These are phyloP conservation scores for Apiotrichum veenhuisii DNA, from an alignment of 1,284 basidiomycete species.

Conservation along the genomic window DNA sequence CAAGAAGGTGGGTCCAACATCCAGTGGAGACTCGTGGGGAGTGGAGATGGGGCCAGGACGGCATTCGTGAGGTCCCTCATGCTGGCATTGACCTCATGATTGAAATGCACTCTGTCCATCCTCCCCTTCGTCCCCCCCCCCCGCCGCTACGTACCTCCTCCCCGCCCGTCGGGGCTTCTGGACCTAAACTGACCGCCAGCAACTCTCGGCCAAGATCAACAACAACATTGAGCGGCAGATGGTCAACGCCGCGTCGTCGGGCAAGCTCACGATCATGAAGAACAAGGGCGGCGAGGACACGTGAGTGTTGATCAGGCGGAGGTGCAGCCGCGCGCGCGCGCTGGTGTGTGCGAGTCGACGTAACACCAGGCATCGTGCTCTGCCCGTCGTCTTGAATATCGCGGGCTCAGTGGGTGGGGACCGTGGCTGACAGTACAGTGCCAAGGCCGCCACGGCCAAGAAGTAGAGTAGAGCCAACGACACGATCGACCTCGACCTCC, in stretches of 20 bases:
- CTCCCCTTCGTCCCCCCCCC: neutral
- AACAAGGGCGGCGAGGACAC: conserved; percentile 30
- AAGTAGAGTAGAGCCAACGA: neutral
- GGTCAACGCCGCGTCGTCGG: conserved; percentile 73
- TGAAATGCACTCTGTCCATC: neutral
- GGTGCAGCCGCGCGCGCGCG: too few relatives aligned
- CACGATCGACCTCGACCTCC: neutral
- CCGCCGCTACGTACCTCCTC: neutral
- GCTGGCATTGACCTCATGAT: too few relatives aligned
- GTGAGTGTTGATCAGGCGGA: neutral
- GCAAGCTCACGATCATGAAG: conserved; percentile 79
- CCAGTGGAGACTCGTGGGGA: neutral
- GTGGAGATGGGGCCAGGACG: neutral
- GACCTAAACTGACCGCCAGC: conserved; percentile 52
- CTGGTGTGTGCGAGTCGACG: neutral
- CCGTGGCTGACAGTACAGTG: neutral
- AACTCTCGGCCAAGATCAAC: conserved; percentile 80
- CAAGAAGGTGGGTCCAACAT: conserved; percentile 31
- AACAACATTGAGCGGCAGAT: conserved; percentile 83
- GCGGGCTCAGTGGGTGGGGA: too few relatives aligned
- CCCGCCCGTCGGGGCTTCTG: neutral
- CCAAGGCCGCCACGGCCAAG: neutral
- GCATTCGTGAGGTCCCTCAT: too few relatives aligned
- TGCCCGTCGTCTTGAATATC: neutral
- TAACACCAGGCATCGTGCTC: neutral